Conservation (phyloP, 148 eudicot species). For the Camellia sinensis region DNA sequence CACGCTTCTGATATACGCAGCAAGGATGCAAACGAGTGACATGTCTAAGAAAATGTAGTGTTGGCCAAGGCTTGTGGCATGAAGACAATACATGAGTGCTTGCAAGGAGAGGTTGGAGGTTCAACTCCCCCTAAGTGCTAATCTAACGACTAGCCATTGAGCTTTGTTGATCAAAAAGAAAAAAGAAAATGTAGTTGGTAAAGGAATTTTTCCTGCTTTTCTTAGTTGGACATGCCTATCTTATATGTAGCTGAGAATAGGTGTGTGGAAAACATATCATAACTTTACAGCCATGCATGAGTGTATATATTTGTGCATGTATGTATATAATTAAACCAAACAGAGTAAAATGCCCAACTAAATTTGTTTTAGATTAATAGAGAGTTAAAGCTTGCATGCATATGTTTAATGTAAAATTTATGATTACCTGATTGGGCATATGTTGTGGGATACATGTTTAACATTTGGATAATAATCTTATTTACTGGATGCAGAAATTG, state of each 20-base stretch:
- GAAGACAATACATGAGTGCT: too few species aligned
- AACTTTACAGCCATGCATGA: background rate
- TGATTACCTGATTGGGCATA: background rate
- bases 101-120: too few species aligned
- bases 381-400: slow-evolving; percentile 3
- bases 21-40: too few species aligned
- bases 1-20: background rate
- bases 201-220: too few species aligned
- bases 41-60: too few species aligned
- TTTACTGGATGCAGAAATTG: slow-evolving; percentile 59
- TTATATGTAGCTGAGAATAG: background rate
- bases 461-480: background rate
- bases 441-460: background rate
- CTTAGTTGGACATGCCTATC: too few species aligned
- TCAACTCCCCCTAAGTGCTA: too few species aligned
- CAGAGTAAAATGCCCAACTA: background rate
- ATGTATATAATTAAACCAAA: background rate
- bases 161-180: too few species aligned
- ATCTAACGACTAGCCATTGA: too few species aligned
- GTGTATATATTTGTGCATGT: background rate
- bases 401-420: background rate
- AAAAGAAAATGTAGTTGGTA: too few species aligned
- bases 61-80: too few species aligned
- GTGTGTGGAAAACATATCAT: background rate
- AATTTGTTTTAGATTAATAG: background rate